Base-by-base conservation (phyloP, 306 rosid species). In the cucumber (Cucumis sativus) region DNA sequence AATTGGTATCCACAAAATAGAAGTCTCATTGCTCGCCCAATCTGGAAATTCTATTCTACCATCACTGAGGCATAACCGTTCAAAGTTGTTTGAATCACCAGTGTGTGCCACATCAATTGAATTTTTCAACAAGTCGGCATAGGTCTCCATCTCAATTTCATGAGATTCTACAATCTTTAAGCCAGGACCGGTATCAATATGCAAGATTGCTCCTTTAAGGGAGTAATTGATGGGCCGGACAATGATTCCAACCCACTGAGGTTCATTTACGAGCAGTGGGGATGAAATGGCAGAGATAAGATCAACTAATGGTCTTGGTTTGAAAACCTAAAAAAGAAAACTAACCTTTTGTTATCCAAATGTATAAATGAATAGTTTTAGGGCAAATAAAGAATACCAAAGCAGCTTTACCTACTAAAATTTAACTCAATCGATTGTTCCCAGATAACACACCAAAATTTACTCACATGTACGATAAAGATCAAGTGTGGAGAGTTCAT, bases 101-200 rank as follows among this genome's bases (percentile, higher is more conserved):
- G 78, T 70, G 77, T 78, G 84, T 35, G 72, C 81, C 79, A 77
- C 74, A 20, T 61, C 86, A 77, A 79, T 79, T 13, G 88, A 86
- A 81, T 68, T 78, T 61, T 77, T 85, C 59, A 87, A 79, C 69
- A 77, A 61, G 79, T 80, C 86, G 57, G 58, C 78, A 85, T 61
- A 82, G 79, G 87, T 88, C 79, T 95, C 96, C 92, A 95, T 92
- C 85, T 95, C 99, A 88, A 95, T 83, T 71, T 86, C 75, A 60
- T 80, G 85, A 10, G 96, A 87, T 67, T 84, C 84, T 80, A 91
- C 88, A 81, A 95, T 91, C 85, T 75, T 86, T 77, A 95, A 91
- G 77, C 98, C 99, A 39, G 98, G 98, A 81, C 99, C 99, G 77
- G 97, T 95, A 88, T 95, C 97, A 59, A 95, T 86, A 80, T 89